phyloP scores from a whole-genome alignment of 768 basidiomycete genomes.

The Crepidotus variabilis region DNA sequence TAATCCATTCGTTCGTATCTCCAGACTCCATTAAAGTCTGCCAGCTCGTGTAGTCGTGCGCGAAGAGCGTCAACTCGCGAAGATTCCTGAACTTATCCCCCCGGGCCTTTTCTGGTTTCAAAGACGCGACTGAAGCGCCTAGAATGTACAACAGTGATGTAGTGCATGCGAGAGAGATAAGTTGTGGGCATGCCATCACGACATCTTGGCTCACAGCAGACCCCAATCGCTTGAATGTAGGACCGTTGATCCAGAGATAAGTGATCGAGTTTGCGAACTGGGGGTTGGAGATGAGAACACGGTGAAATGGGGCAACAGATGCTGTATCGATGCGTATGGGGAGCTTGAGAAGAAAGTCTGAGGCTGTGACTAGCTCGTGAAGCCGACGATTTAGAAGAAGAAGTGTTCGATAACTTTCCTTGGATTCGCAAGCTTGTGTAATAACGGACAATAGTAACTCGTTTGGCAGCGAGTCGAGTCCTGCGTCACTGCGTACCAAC shows the following conservation, averaged over 20 bases:
- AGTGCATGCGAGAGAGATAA: constrained; percentile 15
- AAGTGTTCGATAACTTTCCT: constrained; percentile 8
- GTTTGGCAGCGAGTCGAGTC: constrained; percentile 7
- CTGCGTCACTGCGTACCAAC: not conserved
- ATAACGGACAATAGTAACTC: constrained; percentile 11
- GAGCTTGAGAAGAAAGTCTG: constrained; percentile 7
- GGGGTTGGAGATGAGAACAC: not conserved
- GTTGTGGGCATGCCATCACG: constrained; percentile 9
- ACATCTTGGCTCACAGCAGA: constrained; percentile 5
- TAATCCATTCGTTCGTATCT: constrained; percentile 3
- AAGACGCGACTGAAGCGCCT: not conserved
- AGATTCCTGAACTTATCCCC: constrained; percentile 4
- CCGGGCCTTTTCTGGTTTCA: not conserved
- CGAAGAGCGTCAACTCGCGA: constrained; percentile 14
- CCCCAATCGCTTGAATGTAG: not conserved
- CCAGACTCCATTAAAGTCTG: constrained; percentile 2
- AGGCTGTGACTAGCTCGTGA: constrained; percentile 7
- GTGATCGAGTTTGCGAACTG: constrained; percentile 7
- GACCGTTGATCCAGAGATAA: constrained; percentile 16
- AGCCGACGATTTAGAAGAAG: constrained; percentile 11
- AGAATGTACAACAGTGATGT: constrained; percentile 9
- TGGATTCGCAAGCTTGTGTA: constrained; percentile 9
- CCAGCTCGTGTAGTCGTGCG: constrained; percentile 12
- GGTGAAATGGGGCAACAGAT: constrained; percentile 8
- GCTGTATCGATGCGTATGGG: constrained; percentile 10